Base-by-base conservation (phyloP, 495 filamentous ascomycete species). In the Trichodelitschia bisporula region DNA sequence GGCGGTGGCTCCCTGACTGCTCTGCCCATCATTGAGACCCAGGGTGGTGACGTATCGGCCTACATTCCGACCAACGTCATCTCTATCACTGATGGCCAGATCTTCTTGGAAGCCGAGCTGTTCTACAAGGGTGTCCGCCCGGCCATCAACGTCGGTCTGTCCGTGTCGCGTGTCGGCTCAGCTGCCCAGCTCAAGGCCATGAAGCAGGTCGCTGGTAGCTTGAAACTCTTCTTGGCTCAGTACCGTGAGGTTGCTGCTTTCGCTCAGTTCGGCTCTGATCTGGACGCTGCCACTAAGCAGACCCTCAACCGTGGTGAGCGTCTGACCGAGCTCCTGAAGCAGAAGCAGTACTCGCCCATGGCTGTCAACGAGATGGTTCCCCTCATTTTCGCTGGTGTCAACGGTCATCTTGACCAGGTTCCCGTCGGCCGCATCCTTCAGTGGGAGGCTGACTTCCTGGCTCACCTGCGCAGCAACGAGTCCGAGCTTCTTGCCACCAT, bases 41-140 rank as follows among this genome's bases (percentile, higher is more conserved):
- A 95, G 66, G 86, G 86, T 74, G 86, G 86, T 77, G 86, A 97
- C 60, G 86, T 97, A 57, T 95, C 89, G 47, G 86, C 86, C 44
- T 97, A 95, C 61, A 97, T 97, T 67, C 86, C 86, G 50, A 97
- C 86, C 63, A 97, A 97, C 66, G 86, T 97, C 64, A 97, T 97
- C 69, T 95, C 89, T 52, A 97, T 97, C 50, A 97, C 86, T 40
- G 86, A 97, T 48, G 86, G 86, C 35, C 86, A 97, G 64, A 97
- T 97, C 59, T 97, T 97, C 78, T 70, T 97, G 69, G 86, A 97
- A 63, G 54, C 89, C 42, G 86, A 97, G 55, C 69, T 97, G 39
- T 97, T 97, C 77, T 97, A 97, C 74, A 97, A 97, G 76, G 86
- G 86, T 91, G 60, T 97, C 60, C 89, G 86, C 51, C 86, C 86